Percentiles rank a stretch among this genome's conserved stretches.
Evolutionary conservation across 1,284 basidiomycete genomes (phyloP).

Genomic region (Jaminaea rosea): DNA sequence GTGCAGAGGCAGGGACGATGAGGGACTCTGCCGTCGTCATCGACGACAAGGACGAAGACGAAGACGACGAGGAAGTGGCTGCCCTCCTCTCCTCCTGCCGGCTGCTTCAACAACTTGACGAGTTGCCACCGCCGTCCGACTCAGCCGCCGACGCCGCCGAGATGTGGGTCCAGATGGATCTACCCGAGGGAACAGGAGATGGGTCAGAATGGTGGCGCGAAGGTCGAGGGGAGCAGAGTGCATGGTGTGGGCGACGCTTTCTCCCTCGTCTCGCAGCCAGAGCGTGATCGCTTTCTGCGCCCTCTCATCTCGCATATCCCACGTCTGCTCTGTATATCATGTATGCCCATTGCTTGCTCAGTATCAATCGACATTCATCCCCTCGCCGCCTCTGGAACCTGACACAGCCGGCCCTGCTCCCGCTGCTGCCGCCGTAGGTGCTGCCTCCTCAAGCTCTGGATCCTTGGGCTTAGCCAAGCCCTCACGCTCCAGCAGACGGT

Average conservation of each 20-base stretch:
- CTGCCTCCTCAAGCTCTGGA: constrained; percentile 49
- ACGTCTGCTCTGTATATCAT: neutral
- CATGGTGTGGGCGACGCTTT: neutral
- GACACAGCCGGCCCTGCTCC: neutral
- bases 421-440: neutral
- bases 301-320: too few relatives aligned
- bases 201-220: too few relatives aligned
- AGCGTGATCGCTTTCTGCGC: neutral
- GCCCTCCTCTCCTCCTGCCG: neutral
- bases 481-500: constrained; percentile 68
- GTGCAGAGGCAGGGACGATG: neutral
- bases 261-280: neutral
- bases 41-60: neutral
- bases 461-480: constrained; percentile 75
- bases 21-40: neutral
- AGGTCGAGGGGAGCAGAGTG: neutral
- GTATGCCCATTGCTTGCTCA: neutral
- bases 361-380: neutral
- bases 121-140: neutral
- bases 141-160: neutral
- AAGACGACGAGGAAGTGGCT: neutral
- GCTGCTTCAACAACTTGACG: neutral
- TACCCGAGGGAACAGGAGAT: too few relatives aligned
- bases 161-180: neutral
- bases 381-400: neutral